These are phyloP conservation scores for Salix suchowensis DNA, from an alignment of 345 rosid species.

Conservation along the genomic window DNA sequence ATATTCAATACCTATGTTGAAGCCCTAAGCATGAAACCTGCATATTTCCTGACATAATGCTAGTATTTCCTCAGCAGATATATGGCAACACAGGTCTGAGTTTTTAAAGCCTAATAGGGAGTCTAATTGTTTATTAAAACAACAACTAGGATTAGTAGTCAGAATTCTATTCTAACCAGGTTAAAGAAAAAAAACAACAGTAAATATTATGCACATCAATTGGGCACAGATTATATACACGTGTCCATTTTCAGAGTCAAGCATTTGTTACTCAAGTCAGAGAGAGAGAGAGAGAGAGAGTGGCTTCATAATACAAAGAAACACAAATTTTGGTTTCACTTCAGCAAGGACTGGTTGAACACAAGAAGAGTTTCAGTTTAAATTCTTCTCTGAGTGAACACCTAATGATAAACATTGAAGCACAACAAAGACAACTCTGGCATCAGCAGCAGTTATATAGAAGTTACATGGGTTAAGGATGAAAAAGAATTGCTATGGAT, in stretches of 20 bases:
- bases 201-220: neutral
- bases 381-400: neutral
- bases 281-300: neutral
- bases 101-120: neutral
- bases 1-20: neutral
- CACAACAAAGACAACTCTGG: neutral
- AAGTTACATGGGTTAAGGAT: neutral
- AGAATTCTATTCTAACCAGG: neutral
- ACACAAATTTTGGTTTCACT: neutral
- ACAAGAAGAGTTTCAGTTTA: neutral
- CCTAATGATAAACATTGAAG: neutral
- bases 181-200: too few species aligned
- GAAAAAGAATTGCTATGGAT: neutral
- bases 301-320: neutral
- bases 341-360: neutral
- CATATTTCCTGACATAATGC: neutral
- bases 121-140: neutral
- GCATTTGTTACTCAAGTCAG: neutral
- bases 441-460: neutral
- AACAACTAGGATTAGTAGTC: neutral
- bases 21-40: neutral
- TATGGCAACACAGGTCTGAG: neutral
- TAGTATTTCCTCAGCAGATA: neutral
- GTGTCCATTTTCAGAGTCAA: neutral
- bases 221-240: neutral